phyloP scores from a whole-genome alignment of 1,284 basidiomycete species.

The Rhodotorula mucilaginosa region DNA sequence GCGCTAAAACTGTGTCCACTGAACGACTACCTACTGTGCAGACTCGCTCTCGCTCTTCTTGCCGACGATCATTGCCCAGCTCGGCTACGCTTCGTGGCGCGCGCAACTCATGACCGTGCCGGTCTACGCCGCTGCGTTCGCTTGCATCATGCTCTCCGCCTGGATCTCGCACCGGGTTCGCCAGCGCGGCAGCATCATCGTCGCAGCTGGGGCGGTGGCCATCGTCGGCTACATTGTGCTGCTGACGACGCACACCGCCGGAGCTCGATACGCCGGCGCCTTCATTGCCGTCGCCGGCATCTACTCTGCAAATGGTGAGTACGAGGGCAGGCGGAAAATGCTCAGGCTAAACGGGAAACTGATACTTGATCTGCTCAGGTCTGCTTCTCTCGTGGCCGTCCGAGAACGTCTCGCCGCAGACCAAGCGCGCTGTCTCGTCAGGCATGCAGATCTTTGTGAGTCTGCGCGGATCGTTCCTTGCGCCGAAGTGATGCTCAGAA shows the following conservation, averaged over 20 bases:
- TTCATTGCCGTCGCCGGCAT: slow-evolving; percentile 62
- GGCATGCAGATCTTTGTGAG: slow-evolving; percentile 62
- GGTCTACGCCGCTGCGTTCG: slow-evolving; percentile 47
- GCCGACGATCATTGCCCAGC: slow-evolving; percentile 62
- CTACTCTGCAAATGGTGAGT: slow-evolving; percentile 52
- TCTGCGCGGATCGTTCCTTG: background rate
- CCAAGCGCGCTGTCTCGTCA: slow-evolving; percentile 64
- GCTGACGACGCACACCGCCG: slow-evolving; percentile 57
- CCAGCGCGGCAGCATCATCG: slow-evolving; percentile 60
- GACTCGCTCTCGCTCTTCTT: slow-evolving; percentile 42
- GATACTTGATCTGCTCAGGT: background rate
- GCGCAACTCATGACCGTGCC: slow-evolving; percentile 65
- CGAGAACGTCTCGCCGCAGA: slow-evolving; percentile 70
- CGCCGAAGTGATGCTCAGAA: no score
- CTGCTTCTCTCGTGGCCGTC: slow-evolving; percentile 56
- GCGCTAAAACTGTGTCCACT: background rate
- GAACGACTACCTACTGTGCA: background rate
- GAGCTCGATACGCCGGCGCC: slow-evolving; percentile 62
- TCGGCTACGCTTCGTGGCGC: slow-evolving; percentile 61
- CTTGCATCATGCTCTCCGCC: slow-evolving; percentile 49
- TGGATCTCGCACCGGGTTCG: slow-evolving; percentile 57
- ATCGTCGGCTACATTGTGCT: slow-evolving; percentile 66
- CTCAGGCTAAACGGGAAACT: background rate
- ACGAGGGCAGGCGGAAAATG: no score
- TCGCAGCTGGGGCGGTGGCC: slow-evolving; percentile 56